These are phyloP conservation scores for Dissophora ornata DNA, from an alignment of 192 early-diverging fungal genomes.

Conservation along the genomic window DNA sequence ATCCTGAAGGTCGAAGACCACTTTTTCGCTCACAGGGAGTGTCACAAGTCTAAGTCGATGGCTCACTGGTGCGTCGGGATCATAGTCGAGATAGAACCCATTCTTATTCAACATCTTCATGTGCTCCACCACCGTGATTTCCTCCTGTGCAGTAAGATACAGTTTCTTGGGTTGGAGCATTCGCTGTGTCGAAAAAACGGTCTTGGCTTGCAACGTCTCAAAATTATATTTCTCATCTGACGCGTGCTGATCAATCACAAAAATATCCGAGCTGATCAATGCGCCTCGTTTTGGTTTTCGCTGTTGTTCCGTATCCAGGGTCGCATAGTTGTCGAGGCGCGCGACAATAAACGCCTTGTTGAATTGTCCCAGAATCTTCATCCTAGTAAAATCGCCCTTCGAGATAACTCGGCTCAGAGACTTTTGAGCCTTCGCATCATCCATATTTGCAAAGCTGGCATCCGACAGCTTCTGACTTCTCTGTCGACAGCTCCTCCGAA, in stretches of 20 bases:
- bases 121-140: constrained; percentile 81
- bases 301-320: not conserved
- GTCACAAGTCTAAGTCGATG: constrained; percentile 73
- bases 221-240: constrained; percentile 98
- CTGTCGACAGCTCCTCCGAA: constrained; percentile 8
- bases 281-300: not conserved
- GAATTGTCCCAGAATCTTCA: constrained; percentile 95
- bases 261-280: constrained; percentile 71
- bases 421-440: constrained; percentile 59
- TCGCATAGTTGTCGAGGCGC: constrained; percentile 60
- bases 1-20: constrained; percentile 80
- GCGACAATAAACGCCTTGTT: constrained; percentile 96
- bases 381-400: constrained; percentile 84
- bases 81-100: constrained; percentile 82
- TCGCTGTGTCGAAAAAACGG: constrained; percentile 71
- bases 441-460: constrained; percentile 56
- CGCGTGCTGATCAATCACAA: constrained; percentile 98
- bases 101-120: constrained; percentile 77
- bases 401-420: constrained; percentile 67
- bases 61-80: constrained; percentile 68
- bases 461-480: constrained; percentile 28
- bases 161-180: constrained; percentile 74
- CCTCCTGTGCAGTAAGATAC: constrained; percentile 82
- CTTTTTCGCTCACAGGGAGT: constrained; percentile 81
- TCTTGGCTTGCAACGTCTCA: constrained; percentile 79